A percentile compares a stretch with the other conserved stretches of the same genome.
Conservation (phyloP, 495 filamentous ascomycete species). For the Penicillium turbatum region DNA sequence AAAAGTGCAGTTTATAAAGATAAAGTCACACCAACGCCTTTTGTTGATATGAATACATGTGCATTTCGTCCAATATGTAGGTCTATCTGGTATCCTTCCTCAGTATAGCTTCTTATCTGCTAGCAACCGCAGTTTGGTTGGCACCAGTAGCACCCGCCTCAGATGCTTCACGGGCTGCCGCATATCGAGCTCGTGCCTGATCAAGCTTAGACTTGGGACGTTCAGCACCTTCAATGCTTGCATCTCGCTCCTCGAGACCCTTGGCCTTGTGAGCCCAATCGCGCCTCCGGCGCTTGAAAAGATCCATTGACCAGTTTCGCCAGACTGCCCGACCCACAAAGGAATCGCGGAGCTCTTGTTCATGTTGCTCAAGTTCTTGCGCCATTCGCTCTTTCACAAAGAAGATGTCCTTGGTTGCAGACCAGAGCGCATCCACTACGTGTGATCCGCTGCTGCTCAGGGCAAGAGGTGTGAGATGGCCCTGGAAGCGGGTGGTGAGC, state of each 20-base stretch:
- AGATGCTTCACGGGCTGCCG: conserved; percentile 31
- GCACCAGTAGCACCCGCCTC: conserved; percentile 6
- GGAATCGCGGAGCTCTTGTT: conserved; percentile 64
- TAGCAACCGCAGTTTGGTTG: conserved; percentile 2
- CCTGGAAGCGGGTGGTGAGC: conserved; percentile 55
- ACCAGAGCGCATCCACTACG: conserved; percentile 74
- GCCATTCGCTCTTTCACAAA: conserved; percentile 66
- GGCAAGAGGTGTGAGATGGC: conserved; percentile 60
- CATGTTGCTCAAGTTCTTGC: conserved; percentile 56
- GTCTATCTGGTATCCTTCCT: not conserved
- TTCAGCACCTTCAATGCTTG: conserved; percentile 21
- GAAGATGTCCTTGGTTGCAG: conserved; percentile 57
- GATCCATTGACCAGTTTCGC: conserved; percentile 88
- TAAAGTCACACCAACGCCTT: conserved; percentile 1
- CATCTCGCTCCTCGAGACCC: conserved; percentile 30
- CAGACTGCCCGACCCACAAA: conserved; percentile 78
- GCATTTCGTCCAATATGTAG: not conserved
- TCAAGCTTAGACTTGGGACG: conserved; percentile 45
- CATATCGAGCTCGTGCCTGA: conserved; percentile 45
- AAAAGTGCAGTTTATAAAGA: not conserved
- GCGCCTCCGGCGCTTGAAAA: conserved; percentile 63
- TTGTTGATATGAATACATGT: conserved; percentile 5
- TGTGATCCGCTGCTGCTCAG: conserved; percentile 68
- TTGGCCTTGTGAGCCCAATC: conserved; percentile 72
- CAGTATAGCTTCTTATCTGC: not conserved